Evolutionary conservation across 2,329 filamentous ascomycete species (phyloP).

Genomic region (Ampelomyces quisqualis): DNA sequence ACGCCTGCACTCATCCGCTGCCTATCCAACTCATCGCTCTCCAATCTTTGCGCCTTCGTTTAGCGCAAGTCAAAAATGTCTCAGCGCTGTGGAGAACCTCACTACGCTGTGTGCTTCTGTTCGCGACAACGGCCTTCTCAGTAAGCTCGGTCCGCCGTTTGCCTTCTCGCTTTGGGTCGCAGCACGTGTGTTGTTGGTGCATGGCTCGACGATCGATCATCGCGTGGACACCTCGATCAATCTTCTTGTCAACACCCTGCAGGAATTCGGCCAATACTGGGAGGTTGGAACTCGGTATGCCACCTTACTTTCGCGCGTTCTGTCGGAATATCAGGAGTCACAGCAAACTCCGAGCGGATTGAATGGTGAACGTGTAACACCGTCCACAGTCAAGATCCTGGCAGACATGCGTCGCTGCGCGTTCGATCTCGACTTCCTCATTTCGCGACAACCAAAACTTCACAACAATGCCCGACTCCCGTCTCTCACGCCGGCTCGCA

Average conservation of each 20-base stretch:
- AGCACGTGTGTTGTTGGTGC: constrained; percentile 80
- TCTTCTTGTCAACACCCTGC: constrained; percentile 78
- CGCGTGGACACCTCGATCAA: constrained; percentile 76
- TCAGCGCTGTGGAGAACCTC: constrained; percentile 70
- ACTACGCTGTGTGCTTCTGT: constrained; percentile 77
- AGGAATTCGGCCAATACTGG: constrained; percentile 81
- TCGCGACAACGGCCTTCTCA: constrained; percentile 68
- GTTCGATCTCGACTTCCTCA: constrained; percentile 86
- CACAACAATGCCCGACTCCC: constrained; percentile 38
- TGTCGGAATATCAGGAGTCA: constrained; percentile 81
- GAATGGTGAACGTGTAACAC: constrained; percentile 72
- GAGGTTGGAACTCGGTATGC: constrained; percentile 82
- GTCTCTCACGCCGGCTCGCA: constrained; percentile 59
- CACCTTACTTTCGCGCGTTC: constrained; percentile 73
- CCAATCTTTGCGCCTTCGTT: constrained; percentile 88
- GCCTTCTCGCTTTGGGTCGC: constrained; percentile 93
- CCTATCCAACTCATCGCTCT: constrained; percentile 85
- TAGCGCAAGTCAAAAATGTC: constrained; percentile 78
- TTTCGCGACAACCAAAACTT: constrained; percentile 70
- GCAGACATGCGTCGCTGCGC: constrained; percentile 90
- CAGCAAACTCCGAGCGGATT: constrained; percentile 58
- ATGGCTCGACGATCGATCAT: constrained; percentile 85
- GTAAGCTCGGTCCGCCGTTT: constrained; percentile 83
- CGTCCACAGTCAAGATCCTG: constrained; percentile 80
- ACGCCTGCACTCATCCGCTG: constrained; percentile 85